Base-by-base conservation (phyloP, 1,284 basidiomycete species). In the Grifola frondosa region DNA sequence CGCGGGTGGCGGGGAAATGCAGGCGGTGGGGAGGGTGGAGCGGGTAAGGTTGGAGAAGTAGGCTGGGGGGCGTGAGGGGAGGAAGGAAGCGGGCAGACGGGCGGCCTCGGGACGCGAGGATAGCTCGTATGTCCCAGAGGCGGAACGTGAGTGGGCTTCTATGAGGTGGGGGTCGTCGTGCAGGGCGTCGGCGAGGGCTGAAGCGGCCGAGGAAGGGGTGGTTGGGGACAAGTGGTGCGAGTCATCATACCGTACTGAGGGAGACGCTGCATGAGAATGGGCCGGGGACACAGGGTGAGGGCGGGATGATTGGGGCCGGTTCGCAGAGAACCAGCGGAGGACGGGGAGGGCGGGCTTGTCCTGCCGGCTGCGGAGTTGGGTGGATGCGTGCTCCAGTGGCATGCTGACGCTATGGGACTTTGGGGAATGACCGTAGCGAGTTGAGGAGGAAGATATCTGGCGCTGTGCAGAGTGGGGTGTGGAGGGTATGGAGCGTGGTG, bases 1-100 rank as follows among this genome's bases (percentile, higher is more conserved):
- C 26, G 21, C 44, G 17, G 54, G 54, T 2, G 61, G 54, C 16
- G 64, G 49, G 1, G 74, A 69, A 7, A 87, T 62, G 2, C 80
- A 80, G 2, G 83, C 68, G 13, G 78, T 83, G 15, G 87, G 84
- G 29, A 85, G 71, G 0, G 84, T 80, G 2, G 77, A 71, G 36
- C 81, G 75, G 7, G 82, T 73, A 35, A 87, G 75, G 52, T 64
- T 72, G 51, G 79, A 77, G 48, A 88, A 67, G 48, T 82, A 75
- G 30, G 77, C 73, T 4, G 83, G 81, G 2, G 76, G 74, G 31
- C 71, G 70, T 3, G 69, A 60, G 30, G 64, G 53, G 30, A 58
- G 64, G 40, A 69, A 68, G 1, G 68, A 59, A 10, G 66, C 61
- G 4, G 73, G 68, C 6, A 80, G 72, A 17, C 65, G 70, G 3